Base-by-base conservation (phyloP, 164 flowering plant species). In the Umbilicus rupestris region DNA sequence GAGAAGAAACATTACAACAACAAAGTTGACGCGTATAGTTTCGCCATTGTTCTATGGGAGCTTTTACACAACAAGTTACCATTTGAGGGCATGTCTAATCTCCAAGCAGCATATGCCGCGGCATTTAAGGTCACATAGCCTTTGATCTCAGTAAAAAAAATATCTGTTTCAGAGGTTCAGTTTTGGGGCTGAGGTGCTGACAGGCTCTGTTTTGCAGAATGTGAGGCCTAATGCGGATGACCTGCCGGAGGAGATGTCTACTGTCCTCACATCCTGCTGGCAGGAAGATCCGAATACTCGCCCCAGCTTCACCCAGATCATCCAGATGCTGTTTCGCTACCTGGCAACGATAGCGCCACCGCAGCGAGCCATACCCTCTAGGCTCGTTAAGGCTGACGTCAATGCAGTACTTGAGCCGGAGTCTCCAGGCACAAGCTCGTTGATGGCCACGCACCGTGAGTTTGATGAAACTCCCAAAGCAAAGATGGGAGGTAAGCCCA, bases 1-100 rank as follows among this genome's bases (percentile, higher is more conserved):
- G 98, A 92, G 71, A 89, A 89, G 79, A 89, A 89, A 81, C 96
- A 92, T 70, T 92, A 92, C 76, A 92, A 88, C 77, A 87, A 88
- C 73, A 89, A 92, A 63, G 95, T 92, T 64, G 98, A 92, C 74
- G 85, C 86, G 22, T 89, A 92, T 70, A 89, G 96, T 80, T 89
- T 89, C 72, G 95, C 96, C 5, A 92, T 92, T 49, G 98, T 92
- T 30, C 76, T 92, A 57, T 92, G 96, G 93, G 95, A 92, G 73
- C 89, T 92, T 68, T 60, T 92, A 35, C 96, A 86, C 70, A 92
- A 92, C 69, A 85, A 82, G 68, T 65, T 84, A 71, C 96, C 97
- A 3, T 89, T 89, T 66, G 97, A 89, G 78, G 96, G 96, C 79
- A 92, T 89, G 98, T 89, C 98, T 60, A 92, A 92, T 79, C 78